Evolutionary conservation across 1,139 yeast genomes (phyloP).

Genomic region (Yarrowia galli): DNA sequence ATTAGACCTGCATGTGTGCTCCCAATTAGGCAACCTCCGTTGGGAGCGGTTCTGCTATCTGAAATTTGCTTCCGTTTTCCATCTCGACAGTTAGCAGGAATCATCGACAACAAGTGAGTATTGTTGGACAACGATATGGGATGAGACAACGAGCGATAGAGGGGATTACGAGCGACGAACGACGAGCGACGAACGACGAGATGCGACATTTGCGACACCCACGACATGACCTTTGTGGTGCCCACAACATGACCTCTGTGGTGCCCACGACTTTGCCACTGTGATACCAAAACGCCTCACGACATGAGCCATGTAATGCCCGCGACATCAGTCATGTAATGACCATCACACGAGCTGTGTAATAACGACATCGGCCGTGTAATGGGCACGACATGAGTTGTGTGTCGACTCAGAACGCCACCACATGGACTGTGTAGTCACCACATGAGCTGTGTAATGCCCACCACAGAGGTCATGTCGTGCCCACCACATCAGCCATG

Average conservation of each 20-base stretch:
- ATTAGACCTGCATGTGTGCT: not conserved
- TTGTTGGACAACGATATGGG: not conserved
- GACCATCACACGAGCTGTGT: not conserved
- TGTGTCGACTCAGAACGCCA: too few relatives aligned
- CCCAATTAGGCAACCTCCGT: conserved; percentile 36
- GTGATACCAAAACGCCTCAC: too few relatives aligned
- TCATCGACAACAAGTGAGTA: conserved; percentile 39
- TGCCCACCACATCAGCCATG: not conserved
- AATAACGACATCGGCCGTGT: too few relatives aligned
- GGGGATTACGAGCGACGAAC: not conserved
- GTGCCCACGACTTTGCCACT: not conserved
- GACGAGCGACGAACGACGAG: not conserved
- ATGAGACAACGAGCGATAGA: not conserved
- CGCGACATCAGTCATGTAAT: too few relatives aligned
- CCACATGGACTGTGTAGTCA: too few relatives aligned
- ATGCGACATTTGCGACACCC: not conserved
- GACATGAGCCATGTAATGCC: not conserved
- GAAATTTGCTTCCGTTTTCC: conserved; percentile 38
- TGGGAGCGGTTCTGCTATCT: conserved; percentile 37
- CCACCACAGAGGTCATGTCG: not conserved
- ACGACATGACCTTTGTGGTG: not conserved
- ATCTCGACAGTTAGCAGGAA: conserved; percentile 38
- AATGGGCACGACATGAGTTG: too few relatives aligned
- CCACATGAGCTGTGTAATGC: too few relatives aligned
- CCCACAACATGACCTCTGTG: too few relatives aligned